Evolutionary conservation across 2,329 filamentous ascomycete genomes (phyloP), one percentile per base, ranked within the genome.

Genomic region (Neophaeococcomyces mojaviensis): DNA sequence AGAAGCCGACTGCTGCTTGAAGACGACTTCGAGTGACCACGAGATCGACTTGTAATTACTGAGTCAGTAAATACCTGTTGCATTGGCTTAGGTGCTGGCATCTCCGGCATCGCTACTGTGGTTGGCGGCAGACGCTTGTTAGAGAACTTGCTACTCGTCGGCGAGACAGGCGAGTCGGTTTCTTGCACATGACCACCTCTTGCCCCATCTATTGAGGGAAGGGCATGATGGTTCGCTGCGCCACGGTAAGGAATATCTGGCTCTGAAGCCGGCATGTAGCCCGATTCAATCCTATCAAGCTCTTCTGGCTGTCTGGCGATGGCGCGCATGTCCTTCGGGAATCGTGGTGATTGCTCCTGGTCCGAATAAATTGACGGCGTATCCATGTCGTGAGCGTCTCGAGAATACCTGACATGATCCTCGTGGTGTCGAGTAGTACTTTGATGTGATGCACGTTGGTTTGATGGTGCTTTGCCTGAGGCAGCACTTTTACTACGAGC

Each of bases 1-100:
- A 50, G 45, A 9, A 44, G 24, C 28, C 39, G 47, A 22, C 48
- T 50, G 28, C 48, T 50, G 20, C 39, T 47, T 15, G 39, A 47
- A 4, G 48, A 50, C 19, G 34, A 36, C 24, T 48, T 43, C 30
- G 48, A 47, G 20, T 50, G 48, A 26, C 12, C 30, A 34, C 30
- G 28, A 6, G 18, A 3, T n/a, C 37, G 37, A 6, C 10, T 28
- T 7, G 37, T 15, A 12, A 22, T 26, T 28, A 18, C 39, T 26
- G 47, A 42, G 31, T 37, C 43, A 18, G 34, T 34, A 24, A 24
- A 47, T 18, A 37, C 12, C 5, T 39, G 36, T 19, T 33, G 24
- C 20, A 35, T 31, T 13, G 35, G 30, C 24, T 33, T 36, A 38
- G 26, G 24, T n/a, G 16, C 34, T 16, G 47, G 34, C 18, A 36